phyloP scores from a whole-genome alignment of 2,329 filamentous ascomycete genomes.

The Hypoxylon sp. region DNA sequence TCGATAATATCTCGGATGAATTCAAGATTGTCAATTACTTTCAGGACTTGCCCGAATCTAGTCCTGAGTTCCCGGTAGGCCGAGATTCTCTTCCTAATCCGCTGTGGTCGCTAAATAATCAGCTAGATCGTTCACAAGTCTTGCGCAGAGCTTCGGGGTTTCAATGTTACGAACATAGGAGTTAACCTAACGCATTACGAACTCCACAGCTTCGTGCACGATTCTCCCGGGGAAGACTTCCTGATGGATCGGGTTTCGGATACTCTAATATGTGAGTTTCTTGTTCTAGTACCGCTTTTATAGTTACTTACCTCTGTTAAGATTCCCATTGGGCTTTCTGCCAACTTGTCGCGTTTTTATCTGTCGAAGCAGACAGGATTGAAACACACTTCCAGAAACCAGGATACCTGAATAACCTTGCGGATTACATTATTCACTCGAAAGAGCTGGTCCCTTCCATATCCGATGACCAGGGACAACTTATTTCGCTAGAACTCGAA shows the following conservation, averaged over 20 bases:
- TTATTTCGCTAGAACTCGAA: slow-evolving; percentile 23
- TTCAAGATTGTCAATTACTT: slow-evolving; percentile 32
- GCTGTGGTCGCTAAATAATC: slow-evolving; percentile 1
- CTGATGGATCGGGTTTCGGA: slow-evolving; percentile 6
- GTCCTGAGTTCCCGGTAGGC: slow-evolving; percentile 22
- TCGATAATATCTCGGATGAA: slow-evolving; percentile 10
- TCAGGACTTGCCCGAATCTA: slow-evolving; percentile 24
- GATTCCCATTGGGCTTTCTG: slow-evolving; percentile 6
- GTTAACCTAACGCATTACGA: slow-evolving; percentile 21
- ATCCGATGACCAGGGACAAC: slow-evolving; percentile 4
- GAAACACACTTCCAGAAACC: slow-evolving; percentile 8
- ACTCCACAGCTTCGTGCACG: slow-evolving; percentile 14
- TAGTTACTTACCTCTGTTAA: slow-evolving; percentile 13
- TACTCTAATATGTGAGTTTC: slow-evolving; percentile 10
- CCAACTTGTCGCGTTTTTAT: slow-evolving; percentile 20
- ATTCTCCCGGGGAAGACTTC: slow-evolving; percentile 21
- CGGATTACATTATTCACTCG: slow-evolving; percentile 7
- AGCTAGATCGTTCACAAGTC: slow-evolving; percentile 29
- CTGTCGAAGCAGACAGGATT: slow-evolving; percentile 21
- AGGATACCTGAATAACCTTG: slow-evolving; percentile 17
- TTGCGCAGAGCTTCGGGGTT: slow-evolving; percentile 17
- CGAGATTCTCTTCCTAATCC: not conserved
- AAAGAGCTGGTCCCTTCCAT: slow-evolving; percentile 5
- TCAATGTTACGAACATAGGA: slow-evolving; percentile 29
- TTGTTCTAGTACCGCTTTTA: not conserved